phyloP scores from a whole-genome alignment of 2,329 filamentous ascomycete genomes.

The Fusarium tricinctum region DNA sequence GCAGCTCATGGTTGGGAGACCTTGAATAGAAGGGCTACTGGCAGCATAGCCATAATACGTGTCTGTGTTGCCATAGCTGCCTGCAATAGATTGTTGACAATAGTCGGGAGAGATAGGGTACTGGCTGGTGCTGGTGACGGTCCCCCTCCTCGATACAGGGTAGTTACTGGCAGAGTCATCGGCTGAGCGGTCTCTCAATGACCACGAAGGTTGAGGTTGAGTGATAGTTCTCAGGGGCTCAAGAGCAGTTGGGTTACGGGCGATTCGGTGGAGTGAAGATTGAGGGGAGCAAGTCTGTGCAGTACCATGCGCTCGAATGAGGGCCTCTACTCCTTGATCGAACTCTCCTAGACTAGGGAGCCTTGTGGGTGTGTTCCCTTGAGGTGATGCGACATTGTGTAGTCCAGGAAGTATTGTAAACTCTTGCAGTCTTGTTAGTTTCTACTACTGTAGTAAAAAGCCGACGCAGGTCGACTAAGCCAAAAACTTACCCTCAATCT shows the following conservation, averaged over 20 bases:
- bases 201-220: slow-evolving; percentile 35
- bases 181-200: slow-evolving; percentile 16
- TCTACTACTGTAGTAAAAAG: slow-evolving; percentile 33
- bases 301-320: slow-evolving; percentile 52
- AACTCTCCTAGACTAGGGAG: slow-evolving; percentile 57
- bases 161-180: slow-evolving; percentile 27
- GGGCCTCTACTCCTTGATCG: slow-evolving; percentile 56
- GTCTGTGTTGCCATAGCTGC: slow-evolving; percentile 41
- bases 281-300: slow-evolving; percentile 47
- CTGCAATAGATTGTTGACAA: slow-evolving; percentile 29
- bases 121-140: slow-evolving; percentile 35
- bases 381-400: slow-evolving; percentile 36
- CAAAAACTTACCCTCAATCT: slow-evolving; percentile 51
- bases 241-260: slow-evolving; percentile 43
- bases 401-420: slow-evolving; percentile 47
- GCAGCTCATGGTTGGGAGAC: slow-evolving; percentile 45
- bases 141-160: slow-evolving; percentile 31
- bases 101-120: slow-evolving; percentile 39
- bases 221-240: slow-evolving; percentile 40
- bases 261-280: slow-evolving; percentile 50
- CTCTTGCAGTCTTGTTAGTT: slow-evolving; percentile 45
- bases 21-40: slow-evolving; percentile 45
- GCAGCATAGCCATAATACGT: slow-evolving; percentile 43
- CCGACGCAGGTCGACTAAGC: background rate
- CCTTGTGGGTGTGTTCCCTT: slow-evolving; percentile 39